phyloP scores from a whole-genome alignment of 805 yeast genomes.

The Kazachstania bromeliacearum region DNA sequence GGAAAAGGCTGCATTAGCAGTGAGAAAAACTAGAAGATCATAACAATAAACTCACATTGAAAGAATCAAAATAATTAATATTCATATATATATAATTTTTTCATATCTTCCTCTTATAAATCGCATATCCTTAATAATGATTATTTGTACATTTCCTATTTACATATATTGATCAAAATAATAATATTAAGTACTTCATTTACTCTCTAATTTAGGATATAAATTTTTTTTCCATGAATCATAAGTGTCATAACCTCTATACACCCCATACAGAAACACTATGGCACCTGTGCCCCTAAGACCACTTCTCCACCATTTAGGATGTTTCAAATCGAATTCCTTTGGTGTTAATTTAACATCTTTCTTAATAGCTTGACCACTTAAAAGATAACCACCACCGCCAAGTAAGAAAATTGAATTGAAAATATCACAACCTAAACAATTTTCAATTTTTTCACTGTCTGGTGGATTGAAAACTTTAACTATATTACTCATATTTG shows the following conservation, averaged over 20 bases:
- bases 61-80: no score
- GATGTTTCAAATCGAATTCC: constrained; percentile 33
- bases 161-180: no score
- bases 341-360: constrained; percentile 32
- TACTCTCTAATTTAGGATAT: background rate
- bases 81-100: no score
- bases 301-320: constrained; percentile 53
- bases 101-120: no score
- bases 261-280: constrained; percentile 47
- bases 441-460: constrained; percentile 33
- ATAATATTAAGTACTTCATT: no score
- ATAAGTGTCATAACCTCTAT: constrained; percentile 46
- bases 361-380: constrained; percentile 46
- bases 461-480: constrained; percentile 43
- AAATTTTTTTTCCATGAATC: constrained; percentile 7
- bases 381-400: constrained; percentile 54
- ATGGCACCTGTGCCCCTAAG: constrained; percentile 46
- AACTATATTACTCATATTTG: constrained; percentile 39
- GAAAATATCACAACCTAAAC: constrained; percentile 61
- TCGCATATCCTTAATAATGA: no score
- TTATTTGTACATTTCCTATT: no score
- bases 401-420: constrained; percentile 49
- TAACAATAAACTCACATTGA: no score
- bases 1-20: constrained; percentile 17
- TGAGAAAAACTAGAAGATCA: background rate